Conservation (phyloP, 352 stramenopile genomes). For the Pythium dissotocum region DNA sequence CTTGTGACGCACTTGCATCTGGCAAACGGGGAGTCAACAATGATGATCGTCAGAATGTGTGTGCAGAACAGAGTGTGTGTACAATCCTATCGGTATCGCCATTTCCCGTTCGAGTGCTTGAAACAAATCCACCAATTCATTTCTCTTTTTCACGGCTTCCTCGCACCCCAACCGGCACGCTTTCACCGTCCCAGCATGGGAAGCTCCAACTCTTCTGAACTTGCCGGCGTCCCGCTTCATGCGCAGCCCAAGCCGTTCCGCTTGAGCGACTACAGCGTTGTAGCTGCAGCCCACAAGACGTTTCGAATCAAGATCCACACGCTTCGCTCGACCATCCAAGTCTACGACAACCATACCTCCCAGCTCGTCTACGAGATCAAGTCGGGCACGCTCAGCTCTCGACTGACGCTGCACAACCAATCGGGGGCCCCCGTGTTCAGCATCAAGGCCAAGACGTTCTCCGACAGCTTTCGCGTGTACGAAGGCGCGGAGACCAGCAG, state of each 20-base stretch:
- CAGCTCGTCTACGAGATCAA: conserved; percentile 1
- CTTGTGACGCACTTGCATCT: no score
- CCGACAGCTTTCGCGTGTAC: neutral
- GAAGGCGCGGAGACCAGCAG: neutral
- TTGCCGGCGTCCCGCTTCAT: neutral
- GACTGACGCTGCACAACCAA: neutral
- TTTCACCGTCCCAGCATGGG: neutral
- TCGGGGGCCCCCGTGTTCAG: neutral
- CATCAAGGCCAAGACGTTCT: neutral
- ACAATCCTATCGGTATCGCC: no score
- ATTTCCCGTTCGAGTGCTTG: no score
- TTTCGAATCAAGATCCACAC: neutral
- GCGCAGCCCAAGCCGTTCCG: neutral
- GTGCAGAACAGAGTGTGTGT: no score
- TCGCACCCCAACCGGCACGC: no score
- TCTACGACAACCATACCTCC: neutral
- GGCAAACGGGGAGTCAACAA: no score
- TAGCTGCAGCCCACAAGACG: neutral
- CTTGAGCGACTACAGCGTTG: neutral
- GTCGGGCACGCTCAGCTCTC: neutral
- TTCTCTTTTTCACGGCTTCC: no score
- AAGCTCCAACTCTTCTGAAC: neutral
- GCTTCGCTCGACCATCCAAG: neutral
- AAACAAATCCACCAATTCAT: no score
- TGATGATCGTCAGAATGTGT: no score